Conservation (phyloP, 148 eudicot species). For the Cornus suecica region DNA sequence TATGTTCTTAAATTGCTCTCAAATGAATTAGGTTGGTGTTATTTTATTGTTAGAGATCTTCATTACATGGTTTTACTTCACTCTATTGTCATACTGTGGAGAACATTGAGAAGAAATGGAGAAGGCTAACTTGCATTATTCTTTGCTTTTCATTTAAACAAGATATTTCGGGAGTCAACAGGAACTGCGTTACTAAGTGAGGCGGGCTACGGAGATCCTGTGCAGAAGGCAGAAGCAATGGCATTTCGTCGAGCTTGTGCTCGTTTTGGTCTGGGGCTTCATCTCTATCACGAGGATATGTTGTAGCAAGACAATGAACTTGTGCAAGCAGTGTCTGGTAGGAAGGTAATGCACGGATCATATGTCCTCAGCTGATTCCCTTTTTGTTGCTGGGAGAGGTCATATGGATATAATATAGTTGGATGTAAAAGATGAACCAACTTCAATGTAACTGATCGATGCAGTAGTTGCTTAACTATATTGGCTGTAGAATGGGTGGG, state of each 20-base stretch:
- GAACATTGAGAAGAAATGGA: neutral
- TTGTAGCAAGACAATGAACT: slow-evolving; percentile 24
- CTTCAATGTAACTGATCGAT: neutral
- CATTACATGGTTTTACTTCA: neutral
- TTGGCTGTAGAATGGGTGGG: too few species aligned
- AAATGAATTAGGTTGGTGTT: neutral
- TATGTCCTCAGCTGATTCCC: neutral
- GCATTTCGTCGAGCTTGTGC: slow-evolving; percentile 99
- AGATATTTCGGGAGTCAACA: slow-evolving; percentile 87
- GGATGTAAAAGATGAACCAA: neutral
- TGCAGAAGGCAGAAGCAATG: slow-evolving; percentile 97
- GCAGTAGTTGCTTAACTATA: neutral
- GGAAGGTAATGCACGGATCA: neutral
- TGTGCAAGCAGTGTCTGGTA: neutral
- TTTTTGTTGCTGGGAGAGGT: neutral
- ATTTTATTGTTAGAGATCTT: neutral
- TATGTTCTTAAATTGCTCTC: neutral
- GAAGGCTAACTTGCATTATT: neutral
- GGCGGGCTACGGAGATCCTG: slow-evolving; percentile 72
- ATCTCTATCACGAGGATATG: slow-evolving; percentile 86
- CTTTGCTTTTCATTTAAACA: neutral
- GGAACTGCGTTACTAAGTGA: slow-evolving; percentile 62
- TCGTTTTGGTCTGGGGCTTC: slow-evolving; percentile 91
- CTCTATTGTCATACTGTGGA: neutral
- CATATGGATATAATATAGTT: neutral